phyloP scores from a whole-genome alignment of 495 filamentous ascomycete genomes.

The Evernia prunastri region DNA sequence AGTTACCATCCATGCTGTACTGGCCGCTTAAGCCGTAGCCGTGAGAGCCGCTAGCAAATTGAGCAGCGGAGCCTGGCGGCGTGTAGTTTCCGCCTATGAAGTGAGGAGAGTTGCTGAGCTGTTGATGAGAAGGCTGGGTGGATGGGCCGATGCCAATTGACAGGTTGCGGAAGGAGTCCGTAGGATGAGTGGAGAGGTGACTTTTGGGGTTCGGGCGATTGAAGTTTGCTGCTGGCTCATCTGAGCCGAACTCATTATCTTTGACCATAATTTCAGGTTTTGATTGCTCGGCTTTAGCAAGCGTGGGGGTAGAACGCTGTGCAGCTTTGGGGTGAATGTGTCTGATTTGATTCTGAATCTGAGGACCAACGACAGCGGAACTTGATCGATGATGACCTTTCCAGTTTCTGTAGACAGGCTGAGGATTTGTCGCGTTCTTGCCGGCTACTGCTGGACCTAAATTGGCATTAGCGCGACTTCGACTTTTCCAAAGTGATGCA shows the following conservation, averaged over 20 bases:
- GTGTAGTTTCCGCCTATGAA: neutral
- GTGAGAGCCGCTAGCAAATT: neutral
- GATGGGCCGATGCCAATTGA: neutral
- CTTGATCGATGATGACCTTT: neutral
- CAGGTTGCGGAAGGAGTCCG: neutral
- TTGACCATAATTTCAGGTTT: neutral
- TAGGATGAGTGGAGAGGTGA: neutral
- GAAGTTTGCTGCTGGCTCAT: neutral
- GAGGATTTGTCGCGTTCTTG: slow-evolving; percentile 18
- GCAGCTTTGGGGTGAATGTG: neutral
- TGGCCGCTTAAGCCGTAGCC: neutral
- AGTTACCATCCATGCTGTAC: neutral
- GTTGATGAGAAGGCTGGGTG: neutral
- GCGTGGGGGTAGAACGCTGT: neutral
- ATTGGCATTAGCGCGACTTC: neutral
- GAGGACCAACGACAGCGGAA: neutral
- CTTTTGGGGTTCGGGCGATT: neutral
- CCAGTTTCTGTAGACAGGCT: slow-evolving; percentile 20
- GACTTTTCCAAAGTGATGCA: neutral
- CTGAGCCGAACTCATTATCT: neutral
- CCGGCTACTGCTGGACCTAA: slow-evolving; percentile 25
- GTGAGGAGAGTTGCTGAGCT: neutral
- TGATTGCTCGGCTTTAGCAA: neutral
- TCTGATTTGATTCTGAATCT: slow-evolving; percentile 1
- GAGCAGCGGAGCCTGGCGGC: neutral